A percentile compares a stretch with the other conserved stretches of the same genome.
Evolutionary conservation across 1,139 yeast genomes (phyloP).

Genomic region (Saccharomycopsis hybrid): DNA sequence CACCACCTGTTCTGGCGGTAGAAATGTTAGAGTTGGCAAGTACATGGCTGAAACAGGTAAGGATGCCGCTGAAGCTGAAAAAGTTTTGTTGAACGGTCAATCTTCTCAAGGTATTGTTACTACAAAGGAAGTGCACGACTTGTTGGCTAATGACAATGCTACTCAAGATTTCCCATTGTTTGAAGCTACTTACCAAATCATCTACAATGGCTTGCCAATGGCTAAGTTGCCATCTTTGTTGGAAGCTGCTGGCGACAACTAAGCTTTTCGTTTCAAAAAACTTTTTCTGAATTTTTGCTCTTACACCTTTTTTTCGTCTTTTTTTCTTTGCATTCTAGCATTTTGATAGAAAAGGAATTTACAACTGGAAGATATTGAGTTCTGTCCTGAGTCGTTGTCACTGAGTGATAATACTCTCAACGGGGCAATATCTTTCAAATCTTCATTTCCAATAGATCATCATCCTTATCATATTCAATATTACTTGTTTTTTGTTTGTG

Average conservation of each 20-base stretch:
- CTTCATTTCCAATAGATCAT: too few relatives aligned
- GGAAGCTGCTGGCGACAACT: constrained; percentile 31
- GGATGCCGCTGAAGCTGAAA: constrained; percentile 73
- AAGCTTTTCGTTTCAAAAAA: too few relatives aligned
- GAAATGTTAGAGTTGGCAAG: constrained; percentile 85
- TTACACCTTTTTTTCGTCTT: not conserved
- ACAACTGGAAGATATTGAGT: too few relatives aligned
- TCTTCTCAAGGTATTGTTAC: constrained; percentile 92
- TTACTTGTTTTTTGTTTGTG: too few relatives aligned
- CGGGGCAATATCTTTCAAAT: too few relatives aligned
- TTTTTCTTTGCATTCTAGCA: too few relatives aligned
- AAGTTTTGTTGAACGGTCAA: constrained; percentile 80
- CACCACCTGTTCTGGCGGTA: constrained; percentile 94
- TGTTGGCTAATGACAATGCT: constrained; percentile 55
- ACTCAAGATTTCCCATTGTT: constrained; percentile 78
- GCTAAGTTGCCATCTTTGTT: constrained; percentile 57
- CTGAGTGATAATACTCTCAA: too few relatives aligned
- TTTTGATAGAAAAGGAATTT: too few relatives aligned
- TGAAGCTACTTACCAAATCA: constrained; percentile 76
- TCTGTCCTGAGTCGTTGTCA: too few relatives aligned
- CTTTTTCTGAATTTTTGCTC: not conserved
- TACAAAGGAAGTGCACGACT: constrained; percentile 81
- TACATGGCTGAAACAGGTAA: constrained; percentile 68
- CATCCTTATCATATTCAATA: too few relatives aligned
- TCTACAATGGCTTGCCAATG: constrained; percentile 64